A percentile compares a stretch with the other conserved stretches of the same genome.
These are phyloP conservation scores for Xylaria sp. DNA, from an alignment of 2,329 filamentous ascomycete genomes.

Conservation along the genomic window DNA sequence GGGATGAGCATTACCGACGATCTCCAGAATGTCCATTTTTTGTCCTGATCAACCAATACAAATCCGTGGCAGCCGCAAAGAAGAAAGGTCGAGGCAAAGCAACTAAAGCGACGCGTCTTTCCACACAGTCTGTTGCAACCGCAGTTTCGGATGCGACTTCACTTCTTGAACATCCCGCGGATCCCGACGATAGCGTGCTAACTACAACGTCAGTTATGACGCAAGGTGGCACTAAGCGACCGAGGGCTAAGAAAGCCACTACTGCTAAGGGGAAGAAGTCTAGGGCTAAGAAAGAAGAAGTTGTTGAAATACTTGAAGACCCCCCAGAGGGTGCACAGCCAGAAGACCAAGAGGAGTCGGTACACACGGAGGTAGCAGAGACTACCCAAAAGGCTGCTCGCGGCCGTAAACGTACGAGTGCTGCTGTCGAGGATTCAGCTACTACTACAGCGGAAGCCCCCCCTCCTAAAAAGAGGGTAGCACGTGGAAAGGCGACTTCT, in stretches of 20 bases:
- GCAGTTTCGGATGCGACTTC: slow-evolving; percentile 62
- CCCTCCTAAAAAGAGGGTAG: slow-evolving; percentile 69
- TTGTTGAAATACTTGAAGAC: slow-evolving; percentile 59
- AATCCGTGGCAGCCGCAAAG: slow-evolving; percentile 60
- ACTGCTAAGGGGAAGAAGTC: slow-evolving; percentile 60
- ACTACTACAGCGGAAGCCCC: slow-evolving; percentile 59
- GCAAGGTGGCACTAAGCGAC: slow-evolving; percentile 62
- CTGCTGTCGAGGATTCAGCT: slow-evolving; percentile 64
- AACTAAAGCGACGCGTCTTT: slow-evolving; percentile 77
- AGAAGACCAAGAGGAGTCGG: slow-evolving; percentile 41
- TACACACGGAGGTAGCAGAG: slow-evolving; percentile 48
- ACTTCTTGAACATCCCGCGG: slow-evolving; percentile 59
- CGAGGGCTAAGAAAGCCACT: slow-evolving; percentile 66
- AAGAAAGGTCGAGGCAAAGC: slow-evolving; percentile 64
- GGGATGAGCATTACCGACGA: slow-evolving; percentile 86
- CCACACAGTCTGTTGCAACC: slow-evolving; percentile 67
- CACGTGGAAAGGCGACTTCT: slow-evolving; percentile 54
- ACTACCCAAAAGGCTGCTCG: slow-evolving; percentile 54
- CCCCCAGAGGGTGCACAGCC: slow-evolving; percentile 24
- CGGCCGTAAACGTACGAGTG: slow-evolving; percentile 73
- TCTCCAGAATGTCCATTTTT: slow-evolving; percentile 88
- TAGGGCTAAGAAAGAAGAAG: slow-evolving; percentile 65
- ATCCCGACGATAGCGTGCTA: slow-evolving; percentile 68
- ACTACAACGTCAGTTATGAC: slow-evolving; percentile 70
- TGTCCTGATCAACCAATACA: slow-evolving; percentile 68